Evolutionary conservation across 768 basidiomycete genomes (phyloP).

Genomic region (Chlorophyllum brunneum): DNA sequence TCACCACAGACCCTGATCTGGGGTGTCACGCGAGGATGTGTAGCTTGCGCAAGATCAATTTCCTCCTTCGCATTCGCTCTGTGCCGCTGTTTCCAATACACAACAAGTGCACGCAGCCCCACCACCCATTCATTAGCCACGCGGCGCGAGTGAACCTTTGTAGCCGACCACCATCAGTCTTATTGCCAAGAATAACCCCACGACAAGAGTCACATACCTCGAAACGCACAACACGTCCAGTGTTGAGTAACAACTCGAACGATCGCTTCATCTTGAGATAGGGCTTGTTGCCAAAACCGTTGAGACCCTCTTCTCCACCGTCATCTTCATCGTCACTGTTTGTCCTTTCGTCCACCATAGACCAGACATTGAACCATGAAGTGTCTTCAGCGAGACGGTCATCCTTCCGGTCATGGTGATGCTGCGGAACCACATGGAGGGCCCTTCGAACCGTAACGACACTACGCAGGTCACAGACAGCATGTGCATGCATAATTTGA

Average conservation of each 20-base stretch:
- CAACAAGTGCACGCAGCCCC: conserved; percentile 60
- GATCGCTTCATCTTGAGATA: conserved; percentile 56
- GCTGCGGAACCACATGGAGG: conserved; percentile 40
- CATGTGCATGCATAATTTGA: conserved; percentile 63
- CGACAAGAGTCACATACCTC: conserved; percentile 50
- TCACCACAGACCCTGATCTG: conserved; percentile 38
- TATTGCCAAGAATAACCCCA: background rate
- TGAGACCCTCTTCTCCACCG: conserved; percentile 58
- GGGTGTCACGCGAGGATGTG: conserved; percentile 59
- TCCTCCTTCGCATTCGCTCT: conserved; percentile 72
- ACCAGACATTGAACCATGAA: conserved; percentile 28
- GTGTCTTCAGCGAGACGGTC: conserved; percentile 27
- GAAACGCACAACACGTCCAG: conserved; percentile 67
- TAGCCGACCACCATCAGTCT: background rate
- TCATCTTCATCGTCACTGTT: conserved; percentile 58
- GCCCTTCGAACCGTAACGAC: conserved; percentile 65
- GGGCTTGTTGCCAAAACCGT: conserved; percentile 36
- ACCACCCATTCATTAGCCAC: conserved; percentile 85
- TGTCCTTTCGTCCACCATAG: conserved; percentile 33
- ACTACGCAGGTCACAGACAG: conserved; percentile 69
- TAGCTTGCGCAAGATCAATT: conserved; percentile 71
- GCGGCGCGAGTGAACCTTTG: conserved; percentile 58
- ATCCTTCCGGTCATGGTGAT: conserved; percentile 31
- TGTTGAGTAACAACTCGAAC: conserved; percentile 73
- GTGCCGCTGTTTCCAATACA: conserved; percentile 80